phyloP scores from a whole-genome alignment of 768 basidiomycete genomes.

The Sporobolomyces phaffii region DNA sequence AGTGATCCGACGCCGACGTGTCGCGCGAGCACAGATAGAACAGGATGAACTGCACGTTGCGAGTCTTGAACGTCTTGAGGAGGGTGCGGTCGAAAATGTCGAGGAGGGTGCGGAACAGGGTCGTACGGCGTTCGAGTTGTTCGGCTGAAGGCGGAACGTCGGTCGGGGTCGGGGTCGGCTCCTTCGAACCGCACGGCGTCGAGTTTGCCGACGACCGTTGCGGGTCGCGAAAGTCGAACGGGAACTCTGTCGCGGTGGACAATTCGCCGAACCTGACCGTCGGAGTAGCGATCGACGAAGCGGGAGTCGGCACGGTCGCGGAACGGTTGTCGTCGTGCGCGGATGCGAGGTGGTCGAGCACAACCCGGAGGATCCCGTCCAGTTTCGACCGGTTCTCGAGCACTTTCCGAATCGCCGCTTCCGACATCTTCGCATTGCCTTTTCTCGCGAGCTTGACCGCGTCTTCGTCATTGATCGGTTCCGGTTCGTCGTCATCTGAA shows the following conservation, averaged over 20 bases:
- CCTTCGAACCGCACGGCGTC: constrained; percentile 13
- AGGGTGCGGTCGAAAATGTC: constrained; percentile 90
- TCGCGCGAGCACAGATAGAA: constrained; percentile 94
- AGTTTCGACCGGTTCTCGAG: constrained; percentile 72
- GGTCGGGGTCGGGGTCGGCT: constrained; percentile 32
- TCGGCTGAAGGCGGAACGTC: constrained; percentile 34
- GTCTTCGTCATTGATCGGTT: constrained; percentile 42
- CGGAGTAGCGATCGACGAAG: neutral
- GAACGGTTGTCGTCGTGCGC: constrained; percentile 21
- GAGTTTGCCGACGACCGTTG: neutral
- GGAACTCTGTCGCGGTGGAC: neutral
- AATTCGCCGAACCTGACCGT: constrained; percentile 18
- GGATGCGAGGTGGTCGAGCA: constrained; percentile 77
- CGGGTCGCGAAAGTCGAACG: constrained; percentile 4
- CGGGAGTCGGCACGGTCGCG: neutral
- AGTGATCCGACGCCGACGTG: constrained; percentile 79
- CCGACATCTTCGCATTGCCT: constrained; percentile 47
- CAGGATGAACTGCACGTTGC: constrained; percentile 92
- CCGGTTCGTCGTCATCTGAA: constrained; percentile 40
- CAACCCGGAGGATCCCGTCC: constrained; percentile 73
- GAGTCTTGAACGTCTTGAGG: constrained; percentile 90
- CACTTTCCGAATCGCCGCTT: constrained; percentile 38
- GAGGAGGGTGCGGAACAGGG: constrained; percentile 79
- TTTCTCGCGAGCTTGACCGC: constrained; percentile 50
- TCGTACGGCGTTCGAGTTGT: constrained; percentile 48